phyloP scores from a whole-genome alignment of 73 alveolate genomes.

The Urostyla sp. region DNA sequence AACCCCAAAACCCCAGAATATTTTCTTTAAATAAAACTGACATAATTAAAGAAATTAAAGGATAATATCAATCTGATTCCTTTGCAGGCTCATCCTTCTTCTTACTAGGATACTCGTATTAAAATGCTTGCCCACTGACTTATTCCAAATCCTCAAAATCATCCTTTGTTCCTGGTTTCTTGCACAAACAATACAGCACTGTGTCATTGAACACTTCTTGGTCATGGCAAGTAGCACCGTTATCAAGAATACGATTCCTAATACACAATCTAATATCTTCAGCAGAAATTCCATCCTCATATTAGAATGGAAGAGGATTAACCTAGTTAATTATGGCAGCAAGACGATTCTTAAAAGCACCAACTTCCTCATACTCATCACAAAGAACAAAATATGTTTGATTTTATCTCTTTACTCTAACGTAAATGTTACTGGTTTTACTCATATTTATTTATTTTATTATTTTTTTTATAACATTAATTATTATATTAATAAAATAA shows the following conservation, averaged over 20 bases:
- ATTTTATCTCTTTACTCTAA: slow-evolving; percentile 40
- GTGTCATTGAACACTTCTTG: slow-evolving; percentile 58
- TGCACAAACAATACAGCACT: slow-evolving; percentile 8
- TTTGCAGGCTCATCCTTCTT: slow-evolving; percentile 58
- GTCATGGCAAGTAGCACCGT: slow-evolving; percentile 61
- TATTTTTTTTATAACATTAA: neutral
- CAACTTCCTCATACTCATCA: slow-evolving; percentile 58
- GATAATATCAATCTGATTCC: neutral
- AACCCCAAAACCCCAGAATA: no score
- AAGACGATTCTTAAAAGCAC: slow-evolving; percentile 33
- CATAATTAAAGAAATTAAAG: neutral
- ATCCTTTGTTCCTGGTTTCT: slow-evolving; percentile 62
- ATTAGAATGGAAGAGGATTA: neutral
- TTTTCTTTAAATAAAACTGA: no score
- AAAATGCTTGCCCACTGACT: slow-evolving; percentile 53
- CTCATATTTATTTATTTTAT: neutral
- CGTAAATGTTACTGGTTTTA: slow-evolving; percentile 22
- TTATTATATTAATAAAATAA: no score
- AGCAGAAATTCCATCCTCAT: neutral
- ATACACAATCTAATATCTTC: slow-evolving; percentile 59
- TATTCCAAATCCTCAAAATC: slow-evolving; percentile 62
- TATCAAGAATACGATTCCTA: slow-evolving; percentile 59
- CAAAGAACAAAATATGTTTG: slow-evolving; percentile 56
- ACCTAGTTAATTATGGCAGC: neutral
- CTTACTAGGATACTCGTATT: slow-evolving; percentile 59